phyloP scores from a whole-genome alignment of 2,329 filamentous ascomycete species.

The Penicillium brasilianum region DNA sequence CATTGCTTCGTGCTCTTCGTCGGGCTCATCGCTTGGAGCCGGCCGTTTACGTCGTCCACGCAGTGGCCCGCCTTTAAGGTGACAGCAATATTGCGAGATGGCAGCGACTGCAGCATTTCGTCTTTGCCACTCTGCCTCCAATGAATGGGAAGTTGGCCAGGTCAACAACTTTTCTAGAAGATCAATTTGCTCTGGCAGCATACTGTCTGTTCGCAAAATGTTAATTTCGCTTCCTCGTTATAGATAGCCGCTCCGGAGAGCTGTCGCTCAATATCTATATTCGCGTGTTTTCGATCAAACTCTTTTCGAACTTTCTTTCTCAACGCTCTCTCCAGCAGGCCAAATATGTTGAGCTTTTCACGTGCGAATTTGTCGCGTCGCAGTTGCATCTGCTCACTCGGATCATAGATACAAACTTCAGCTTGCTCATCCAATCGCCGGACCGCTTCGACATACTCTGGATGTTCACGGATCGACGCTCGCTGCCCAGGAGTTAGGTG shows the following conservation, averaged over 20 bases:
- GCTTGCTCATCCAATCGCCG: not conserved
- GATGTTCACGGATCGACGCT: not conserved
- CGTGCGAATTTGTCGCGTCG: not conserved
- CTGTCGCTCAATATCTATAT: slow-evolving; percentile 1
- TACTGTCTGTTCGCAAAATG: not conserved
- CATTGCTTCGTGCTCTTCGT: not conserved
- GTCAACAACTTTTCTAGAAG: not conserved
- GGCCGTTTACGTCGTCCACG: slow-evolving; percentile 1
- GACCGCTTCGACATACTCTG: not conserved
- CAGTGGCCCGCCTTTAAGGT: not conserved
- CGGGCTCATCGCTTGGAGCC: not conserved
- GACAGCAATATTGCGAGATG: not conserved
- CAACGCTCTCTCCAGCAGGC: not conserved
- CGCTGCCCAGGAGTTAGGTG: not conserved
- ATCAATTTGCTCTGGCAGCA: not conserved
- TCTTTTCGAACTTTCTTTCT: not conserved
- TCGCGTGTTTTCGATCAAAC: not conserved
- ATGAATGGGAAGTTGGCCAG: not conserved
- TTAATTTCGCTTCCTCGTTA: not conserved
- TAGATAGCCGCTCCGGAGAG: not conserved
- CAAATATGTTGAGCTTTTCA: not conserved
- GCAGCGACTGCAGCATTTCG: not conserved
- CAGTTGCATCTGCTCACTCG: not conserved
- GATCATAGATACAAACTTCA: not conserved
- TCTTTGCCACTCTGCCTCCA: not conserved